Evolutionary conservation across 148 eudicot species (phyloP), one percentile per base, ranked within the genome.

Genomic region (Amaranthus hypochondriacus): DNA sequence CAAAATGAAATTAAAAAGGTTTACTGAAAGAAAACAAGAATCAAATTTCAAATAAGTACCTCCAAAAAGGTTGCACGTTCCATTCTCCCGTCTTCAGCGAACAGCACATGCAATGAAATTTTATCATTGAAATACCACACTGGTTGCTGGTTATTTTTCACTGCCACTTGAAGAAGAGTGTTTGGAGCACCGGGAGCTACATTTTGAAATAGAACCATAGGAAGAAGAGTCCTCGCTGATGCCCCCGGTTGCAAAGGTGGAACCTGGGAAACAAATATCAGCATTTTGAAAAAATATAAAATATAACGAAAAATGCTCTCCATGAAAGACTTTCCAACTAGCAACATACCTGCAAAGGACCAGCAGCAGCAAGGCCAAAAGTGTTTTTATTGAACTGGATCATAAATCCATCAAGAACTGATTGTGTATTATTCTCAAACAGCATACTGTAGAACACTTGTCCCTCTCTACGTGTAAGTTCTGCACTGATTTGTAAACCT

Each of bases 301-400:
- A 55, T 46, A 4, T 13, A 55, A 56, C 39, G 39, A 28, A 28
- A 28, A 28, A 28, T 52, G 70, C 46, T 28, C 9, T 69, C 54
- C 62, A 4, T 53, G 18, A 42, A 39, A 74, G 54, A 15, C 6
- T 54, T 21, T 4, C 50, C 51, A 66, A 56, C 48, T 44, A 10
- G 64, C 43, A 74, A 28, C 50, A 5, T 80, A 94, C 97, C 96
- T 92, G 96, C 49, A 94, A 92, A 56, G 96, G 92, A 74, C 88
- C 93, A 75, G 79, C 84, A 57, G 98, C 92, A 9, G 97, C 98
- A 79, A 92, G 90, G 75, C 98, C 97, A 81, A 94, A 92, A 53
- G 96, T 87, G 77, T 94, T 94, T 83, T 92, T 92, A 76, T 94
- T 95, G 79, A 95, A 95, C 83, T 95, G 98, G 74, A 95, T 95